Evolutionary conservation across 202 grass and related monocot genomes (phyloP).

Genomic region (Sporobolus alterniflorus): DNA sequence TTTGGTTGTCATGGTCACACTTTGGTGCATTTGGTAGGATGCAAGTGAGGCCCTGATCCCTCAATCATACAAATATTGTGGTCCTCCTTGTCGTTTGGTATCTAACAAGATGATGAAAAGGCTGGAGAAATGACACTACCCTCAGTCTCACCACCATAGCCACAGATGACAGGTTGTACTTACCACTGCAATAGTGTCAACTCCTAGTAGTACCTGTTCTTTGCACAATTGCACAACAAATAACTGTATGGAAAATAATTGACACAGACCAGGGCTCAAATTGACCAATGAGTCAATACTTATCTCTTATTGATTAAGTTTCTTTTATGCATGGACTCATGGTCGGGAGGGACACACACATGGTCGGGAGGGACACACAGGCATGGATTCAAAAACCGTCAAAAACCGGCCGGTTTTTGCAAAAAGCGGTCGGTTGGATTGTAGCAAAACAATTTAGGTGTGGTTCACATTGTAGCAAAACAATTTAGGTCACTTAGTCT

Average conservation of each 20-base stretch:
- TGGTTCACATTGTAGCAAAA: constrained; percentile 19
- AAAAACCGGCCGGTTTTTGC: no score
- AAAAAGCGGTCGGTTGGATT: no score
- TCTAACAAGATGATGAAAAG: constrained; percentile 15
- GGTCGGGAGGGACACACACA: no score
- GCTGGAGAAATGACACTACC: constrained; percentile 54
- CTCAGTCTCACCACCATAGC: constrained; percentile 24
- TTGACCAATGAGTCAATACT: not conserved
- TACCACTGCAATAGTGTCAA: constrained; percentile 27
- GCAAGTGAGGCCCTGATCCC: constrained; percentile 48
- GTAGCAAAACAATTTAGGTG: no score
- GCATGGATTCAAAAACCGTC: no score
- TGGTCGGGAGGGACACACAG: not conserved
- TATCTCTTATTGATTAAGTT: constrained; percentile 9
- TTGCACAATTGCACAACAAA: not conserved
- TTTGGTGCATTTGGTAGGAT: constrained; percentile 20
- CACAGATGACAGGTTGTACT: constrained; percentile 31
- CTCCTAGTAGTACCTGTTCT: not conserved
- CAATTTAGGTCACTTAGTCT: not conserved
- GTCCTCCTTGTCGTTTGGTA: constrained; percentile 52
- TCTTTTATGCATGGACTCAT: not conserved
- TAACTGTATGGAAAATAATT: not conserved
- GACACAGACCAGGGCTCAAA: constrained; percentile 7
- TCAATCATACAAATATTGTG: constrained; percentile 56
- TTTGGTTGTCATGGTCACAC: constrained; percentile 39